Percentiles rank a stretch among this genome's conserved stretches.
These are phyloP conservation scores for Septoria linicola DNA, from an alignment of 2,329 filamentous ascomycete species.

Conservation along the genomic window DNA sequence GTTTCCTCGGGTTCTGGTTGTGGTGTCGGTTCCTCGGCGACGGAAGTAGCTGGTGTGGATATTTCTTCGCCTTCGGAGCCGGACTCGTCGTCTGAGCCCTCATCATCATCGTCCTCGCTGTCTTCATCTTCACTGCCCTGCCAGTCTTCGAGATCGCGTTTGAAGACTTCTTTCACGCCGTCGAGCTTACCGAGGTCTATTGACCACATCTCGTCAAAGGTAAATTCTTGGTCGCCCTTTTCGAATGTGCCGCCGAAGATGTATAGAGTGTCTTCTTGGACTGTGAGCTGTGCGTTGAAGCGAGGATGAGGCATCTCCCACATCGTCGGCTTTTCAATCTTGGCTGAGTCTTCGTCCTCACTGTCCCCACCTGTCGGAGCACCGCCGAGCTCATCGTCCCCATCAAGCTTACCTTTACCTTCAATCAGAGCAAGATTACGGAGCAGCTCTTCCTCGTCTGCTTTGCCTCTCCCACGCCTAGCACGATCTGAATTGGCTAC, in stretches of 20 bases:
- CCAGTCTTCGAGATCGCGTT: conserved; percentile 83
- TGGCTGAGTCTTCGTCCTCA: conserved; percentile 55
- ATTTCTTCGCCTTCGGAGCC: conserved; percentile 34
- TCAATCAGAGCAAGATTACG: conserved; percentile 83
- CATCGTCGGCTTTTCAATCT: conserved; percentile 56
- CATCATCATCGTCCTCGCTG: conserved; percentile 53
- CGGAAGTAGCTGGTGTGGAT: conserved; percentile 41
- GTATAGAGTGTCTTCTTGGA: conserved; percentile 89
- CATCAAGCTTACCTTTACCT: conserved; percentile 65
- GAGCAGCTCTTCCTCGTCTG: conserved; percentile 87
- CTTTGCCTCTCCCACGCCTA: conserved; percentile 73
- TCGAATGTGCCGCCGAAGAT: conserved; percentile 96
- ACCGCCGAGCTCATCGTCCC: conserved; percentile 40
- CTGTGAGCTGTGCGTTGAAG: conserved; percentile 87
- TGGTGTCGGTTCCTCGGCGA: conserved; percentile 23
- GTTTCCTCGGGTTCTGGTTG: conserved; percentile 37
- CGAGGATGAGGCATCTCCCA: conserved; percentile 85
- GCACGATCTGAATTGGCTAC: conserved; percentile 54
- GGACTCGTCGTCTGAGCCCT: conserved; percentile 52
- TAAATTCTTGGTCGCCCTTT: conserved; percentile 90
- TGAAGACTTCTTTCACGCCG: conserved; percentile 89
- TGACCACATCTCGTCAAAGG: conserved; percentile 91
- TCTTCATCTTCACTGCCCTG: conserved; percentile 55
- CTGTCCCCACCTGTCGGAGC: conserved; percentile 38
- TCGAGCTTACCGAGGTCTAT: conserved; percentile 94